phyloP scores from a whole-genome alignment of 2,329 filamentous ascomycete genomes.

The Myotisia sp. region DNA sequence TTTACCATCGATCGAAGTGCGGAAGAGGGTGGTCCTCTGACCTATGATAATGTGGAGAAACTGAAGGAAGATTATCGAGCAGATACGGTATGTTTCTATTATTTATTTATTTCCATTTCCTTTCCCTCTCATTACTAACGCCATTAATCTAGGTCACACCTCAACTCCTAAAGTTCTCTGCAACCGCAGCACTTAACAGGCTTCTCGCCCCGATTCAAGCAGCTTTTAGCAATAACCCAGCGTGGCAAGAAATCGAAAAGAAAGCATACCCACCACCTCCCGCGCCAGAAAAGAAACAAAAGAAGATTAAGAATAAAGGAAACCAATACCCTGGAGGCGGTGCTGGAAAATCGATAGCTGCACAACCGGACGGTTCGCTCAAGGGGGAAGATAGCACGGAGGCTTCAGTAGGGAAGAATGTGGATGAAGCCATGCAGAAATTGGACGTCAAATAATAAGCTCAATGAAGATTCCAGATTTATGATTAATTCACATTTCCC shows the following conservation, averaged over 20 bases:
- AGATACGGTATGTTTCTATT: constrained; percentile 50
- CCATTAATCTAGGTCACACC: constrained; percentile 50
- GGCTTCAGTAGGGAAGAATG: constrained; percentile 5
- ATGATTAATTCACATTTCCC: too few relatives aligned
- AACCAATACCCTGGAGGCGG: constrained; percentile 45
- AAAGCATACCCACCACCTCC: constrained; percentile 68
- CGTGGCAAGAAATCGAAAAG: constrained; percentile 65
- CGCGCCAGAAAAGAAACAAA: constrained; percentile 52
- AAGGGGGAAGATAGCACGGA: constrained; percentile 6
- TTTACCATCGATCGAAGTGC: constrained; percentile 54
- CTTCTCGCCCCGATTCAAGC: constrained; percentile 65
- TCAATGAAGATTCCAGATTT: neutral
- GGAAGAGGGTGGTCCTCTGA: constrained; percentile 55
- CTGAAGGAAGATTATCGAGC: constrained; percentile 67
- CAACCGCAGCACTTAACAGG: constrained; percentile 56
- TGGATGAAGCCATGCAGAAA: constrained; percentile 8
- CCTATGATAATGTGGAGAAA: constrained; percentile 62
- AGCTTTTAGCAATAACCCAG: constrained; percentile 53
- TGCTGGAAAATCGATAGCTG: constrained; percentile 1
- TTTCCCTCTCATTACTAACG: neutral
- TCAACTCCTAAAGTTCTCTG: constrained; percentile 74
- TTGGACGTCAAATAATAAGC: constrained; percentile 4
- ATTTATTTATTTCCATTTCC: neutral
- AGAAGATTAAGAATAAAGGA: constrained; percentile 66
- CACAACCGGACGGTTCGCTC: constrained; percentile 8